Base-by-base conservation (phyloP, 2,329 filamentous ascomycete species). In the Ceratocystis albifundus region DNA sequence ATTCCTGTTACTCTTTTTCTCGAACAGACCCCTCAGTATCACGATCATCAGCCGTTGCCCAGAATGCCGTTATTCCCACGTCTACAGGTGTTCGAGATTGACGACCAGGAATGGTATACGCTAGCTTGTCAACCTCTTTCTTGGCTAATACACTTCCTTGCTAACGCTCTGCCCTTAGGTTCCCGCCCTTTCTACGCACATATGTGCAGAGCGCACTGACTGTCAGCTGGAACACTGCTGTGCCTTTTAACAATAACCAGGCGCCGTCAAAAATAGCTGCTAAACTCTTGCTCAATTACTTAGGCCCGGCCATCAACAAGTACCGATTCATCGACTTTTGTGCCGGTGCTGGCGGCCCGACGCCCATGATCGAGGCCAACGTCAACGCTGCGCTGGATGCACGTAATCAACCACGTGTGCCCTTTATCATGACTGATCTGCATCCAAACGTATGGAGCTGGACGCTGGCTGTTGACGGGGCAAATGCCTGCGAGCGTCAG, bases 261-360 rank as follows among this genome's bases (percentile, higher is more conserved):
- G 82, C 84, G 7, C 83, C 86, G 1, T 84, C 85, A 20, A 76
- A 79, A n/a, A 73, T 86, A 53, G 85, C 84, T n/a, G 82, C 85
- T 61, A 74, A 77, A 55, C 75, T 83, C 22, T 79, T 90, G 59
- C 76, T 79, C 48, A 75, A 74, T 25, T 76, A 81, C 53, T 78
- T 87, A 15, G 78, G 79, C 45, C 68, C 72, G 4, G 72, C 76
- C 30, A 76, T 83, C 0, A 75, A 78, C 20, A 74, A 77, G 1
- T 85, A 87, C 74, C 84, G 81, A 20, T 85, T 88, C 70, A 80
- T 91, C 69, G 88, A 92, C 76, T 89, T 90, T 74, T 90, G 88
- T 73, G 86, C 88, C 1, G 88, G 88, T 64, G 85, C 82, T 15
- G 88, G 88, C 50, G 88, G 88, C 0, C 87, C 87, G 0, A 89